Evolutionary conservation across 257 asterid species (phyloP), one percentile per base, ranked within the genome.

Genomic region (Capsicum rhomboideum): DNA sequence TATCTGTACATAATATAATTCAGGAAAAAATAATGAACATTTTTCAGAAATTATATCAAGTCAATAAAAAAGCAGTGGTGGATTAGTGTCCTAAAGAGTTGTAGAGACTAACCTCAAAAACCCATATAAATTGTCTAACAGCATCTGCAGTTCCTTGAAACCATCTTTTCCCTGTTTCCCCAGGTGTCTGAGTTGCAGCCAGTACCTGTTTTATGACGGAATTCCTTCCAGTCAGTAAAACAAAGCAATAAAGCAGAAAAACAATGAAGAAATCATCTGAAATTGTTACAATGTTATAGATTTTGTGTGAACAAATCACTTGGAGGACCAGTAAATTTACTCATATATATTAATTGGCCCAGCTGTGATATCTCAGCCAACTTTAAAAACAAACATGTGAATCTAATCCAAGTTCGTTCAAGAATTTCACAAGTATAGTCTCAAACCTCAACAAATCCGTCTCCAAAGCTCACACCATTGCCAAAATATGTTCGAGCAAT

Each of bases 91-190:
- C 29, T 17, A 77, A 82, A 79, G 16, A 26, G 4, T n/a, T 8
- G 7, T 17, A 82, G 78, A 87, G 8, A 82, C 86, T 9, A 77
- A 91, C 99, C 98, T 96, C 99, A 86, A 96, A 96, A 69, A 96
- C 37, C 99, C 99, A 96, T 82, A 80, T 84, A 83, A 96, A 96
- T 83, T 92, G 93, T 92, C 99, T 93, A 85, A 96, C 99, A 40
- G 99, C 99, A 84, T 96, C 99, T 2, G 99, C 99, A 0, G 98
- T 94, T 64, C 99, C 99, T 84, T 96, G 98, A 84, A 96, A 96
- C 99, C 99, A 96, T 31, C 78, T 91, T 83, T 89, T 92, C 34
- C 99, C 99, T 4, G 91, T 86, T 91, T 95, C 99, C 50, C 99
- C 99, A 0, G 90, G 90, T 12, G 99, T 96, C 88, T 96, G 99